These are phyloP conservation scores for Serendipita sp. DNA, from an alignment of 768 basidiomycete species.

Conservation along the genomic window DNA sequence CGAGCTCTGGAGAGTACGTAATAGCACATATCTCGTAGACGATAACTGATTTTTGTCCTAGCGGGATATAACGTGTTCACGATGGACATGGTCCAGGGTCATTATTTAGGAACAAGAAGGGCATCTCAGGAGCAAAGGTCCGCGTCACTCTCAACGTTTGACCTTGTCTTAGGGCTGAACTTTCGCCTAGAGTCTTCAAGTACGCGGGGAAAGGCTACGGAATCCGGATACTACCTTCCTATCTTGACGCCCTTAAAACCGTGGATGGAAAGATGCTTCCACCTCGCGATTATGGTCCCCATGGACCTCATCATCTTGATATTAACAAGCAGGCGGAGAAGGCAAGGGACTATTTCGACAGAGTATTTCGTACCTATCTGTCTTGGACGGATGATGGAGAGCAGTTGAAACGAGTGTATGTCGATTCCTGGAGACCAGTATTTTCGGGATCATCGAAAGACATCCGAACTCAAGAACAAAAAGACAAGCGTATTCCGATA, in stretches of 20 bases:
- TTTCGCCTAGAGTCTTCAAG: slow-evolving; percentile 11
- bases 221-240: slow-evolving; percentile 11
- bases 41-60: neutral
- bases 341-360: neutral
- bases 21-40: neutral
- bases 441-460: neutral
- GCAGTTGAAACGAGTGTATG: neutral
- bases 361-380: neutral
- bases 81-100: slow-evolving; percentile 12
- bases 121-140: slow-evolving; percentile 12
- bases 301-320: neutral
- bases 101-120: slow-evolving; percentile 11
- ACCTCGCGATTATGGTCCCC: neutral
- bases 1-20: slow-evolving; percentile 11
- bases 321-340: neutral
- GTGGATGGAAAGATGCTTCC: neutral
- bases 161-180: neutral
- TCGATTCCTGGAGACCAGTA: neutral
- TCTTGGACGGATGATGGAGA: neutral
- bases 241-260: slow-evolving; percentile 6
- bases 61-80: slow-evolving; percentile 12
- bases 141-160: neutral
- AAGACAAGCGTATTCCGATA: neutral
- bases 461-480: neutral
- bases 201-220: slow-evolving; percentile 13